A percentile compares a stretch with the other conserved stretches of the same genome.
These are phyloP conservation scores for Coelastrella sp. DNA, from an alignment of 139 green algal genomes.

Conservation along the genomic window DNA sequence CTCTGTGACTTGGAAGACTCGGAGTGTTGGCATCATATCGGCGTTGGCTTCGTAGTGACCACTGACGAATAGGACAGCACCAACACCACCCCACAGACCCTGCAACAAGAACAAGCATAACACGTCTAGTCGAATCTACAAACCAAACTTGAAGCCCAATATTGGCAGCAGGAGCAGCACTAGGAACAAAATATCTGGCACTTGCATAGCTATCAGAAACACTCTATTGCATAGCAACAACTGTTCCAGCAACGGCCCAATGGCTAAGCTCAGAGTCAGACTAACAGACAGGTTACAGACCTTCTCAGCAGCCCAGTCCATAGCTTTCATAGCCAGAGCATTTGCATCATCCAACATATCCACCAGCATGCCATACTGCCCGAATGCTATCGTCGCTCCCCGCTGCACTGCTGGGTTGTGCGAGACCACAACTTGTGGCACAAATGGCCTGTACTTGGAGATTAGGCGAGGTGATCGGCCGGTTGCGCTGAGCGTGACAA, in stretches of 20 bases:
- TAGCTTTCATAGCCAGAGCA: neutral
- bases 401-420: constrained; percentile 37
- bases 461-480: constrained; percentile 63
- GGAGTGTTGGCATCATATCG: constrained; percentile 57
- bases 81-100: constrained; percentile 42
- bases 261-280: too few species aligned
- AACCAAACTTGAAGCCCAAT: too few species aligned
- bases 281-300: neutral
- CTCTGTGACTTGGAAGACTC: constrained; percentile 34
- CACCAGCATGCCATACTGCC: constrained; percentile 57
- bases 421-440: constrained; percentile 63
- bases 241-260: neutral
- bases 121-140: too few species aligned
- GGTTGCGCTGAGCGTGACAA: constrained; percentile 61
- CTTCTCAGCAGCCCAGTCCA: constrained; percentile 27
- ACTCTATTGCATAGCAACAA: neutral
- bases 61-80: constrained; percentile 51
- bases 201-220: too few species aligned
- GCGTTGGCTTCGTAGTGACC: constrained; percentile 50
- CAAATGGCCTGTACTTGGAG: constrained; percentile 74
- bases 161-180: neutral
- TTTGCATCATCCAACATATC: constrained; percentile 5
- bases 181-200: neutral
- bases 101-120: neutral
- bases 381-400: constrained; percentile 46